phyloP scores from a whole-genome alignment of 2,329 filamentous ascomycete species.

The Bipolaris sorokiniana region DNA sequence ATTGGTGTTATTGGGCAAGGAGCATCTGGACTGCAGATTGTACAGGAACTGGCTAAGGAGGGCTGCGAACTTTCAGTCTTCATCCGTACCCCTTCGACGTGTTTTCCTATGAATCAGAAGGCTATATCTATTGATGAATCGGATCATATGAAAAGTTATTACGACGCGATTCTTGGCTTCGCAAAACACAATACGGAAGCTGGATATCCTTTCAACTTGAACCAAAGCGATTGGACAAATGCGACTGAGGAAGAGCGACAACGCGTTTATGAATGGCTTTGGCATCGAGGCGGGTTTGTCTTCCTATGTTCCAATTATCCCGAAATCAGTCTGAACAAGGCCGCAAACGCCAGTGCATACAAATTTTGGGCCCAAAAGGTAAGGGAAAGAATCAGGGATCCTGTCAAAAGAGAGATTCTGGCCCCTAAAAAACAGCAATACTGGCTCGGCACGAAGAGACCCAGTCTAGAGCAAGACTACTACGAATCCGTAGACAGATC shows the following conservation, averaged over 20 bases:
- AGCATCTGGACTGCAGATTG: background rate
- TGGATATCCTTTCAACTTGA: background rate
- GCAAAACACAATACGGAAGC: background rate
- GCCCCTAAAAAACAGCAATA: background rate
- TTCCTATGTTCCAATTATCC: background rate
- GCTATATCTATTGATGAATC: background rate
- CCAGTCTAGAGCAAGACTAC: background rate
- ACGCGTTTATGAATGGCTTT: background rate
- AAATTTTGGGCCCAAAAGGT: background rate
- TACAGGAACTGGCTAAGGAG: background rate
- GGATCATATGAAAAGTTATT: background rate
- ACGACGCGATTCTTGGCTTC: background rate
- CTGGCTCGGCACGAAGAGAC: background rate
- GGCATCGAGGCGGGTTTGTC: background rate
- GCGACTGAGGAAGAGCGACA: background rate
- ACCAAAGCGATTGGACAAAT: background rate
- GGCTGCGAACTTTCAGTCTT: background rate
- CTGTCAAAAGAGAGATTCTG: background rate
- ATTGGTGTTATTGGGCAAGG: background rate
- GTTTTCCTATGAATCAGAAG: background rate
- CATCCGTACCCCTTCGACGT: background rate
- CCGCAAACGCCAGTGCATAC: background rate
- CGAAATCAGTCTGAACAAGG: background rate
- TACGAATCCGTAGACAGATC: background rate
- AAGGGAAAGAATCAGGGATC: background rate